phyloP scores from a whole-genome alignment of 257 asterid genomes.

The Marsdenia floribunda region DNA sequence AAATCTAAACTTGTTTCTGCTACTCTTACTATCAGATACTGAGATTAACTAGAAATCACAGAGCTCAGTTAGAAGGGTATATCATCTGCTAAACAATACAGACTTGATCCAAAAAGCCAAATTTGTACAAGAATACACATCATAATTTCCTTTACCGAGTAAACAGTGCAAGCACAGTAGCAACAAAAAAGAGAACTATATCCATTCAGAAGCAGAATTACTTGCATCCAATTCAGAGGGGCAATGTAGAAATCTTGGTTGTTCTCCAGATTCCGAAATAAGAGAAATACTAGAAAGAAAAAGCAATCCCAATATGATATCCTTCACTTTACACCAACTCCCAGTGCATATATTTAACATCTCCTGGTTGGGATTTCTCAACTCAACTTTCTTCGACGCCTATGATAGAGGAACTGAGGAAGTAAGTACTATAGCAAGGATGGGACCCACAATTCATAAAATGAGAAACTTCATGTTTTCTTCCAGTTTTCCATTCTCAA shows the following conservation, averaged over 20 bases:
- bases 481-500: not conserved
- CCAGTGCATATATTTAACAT: not conserved
- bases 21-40: not conserved
- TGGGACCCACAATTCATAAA: not conserved
- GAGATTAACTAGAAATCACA: not conserved
- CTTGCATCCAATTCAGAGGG: not conserved
- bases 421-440: not conserved
- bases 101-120: not conserved
- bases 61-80: not conserved
- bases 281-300: not conserved
- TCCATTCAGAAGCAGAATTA: not conserved
- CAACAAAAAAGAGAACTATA: too few relatives aligned
- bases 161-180: not conserved
- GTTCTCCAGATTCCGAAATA: not conserved
- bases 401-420: not conserved
- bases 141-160: not conserved
- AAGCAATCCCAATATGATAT: not conserved
- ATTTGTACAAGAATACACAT: not conserved
- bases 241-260: not conserved
- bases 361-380: not conserved
- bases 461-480: not conserved
- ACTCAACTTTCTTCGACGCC: not conserved
- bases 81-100: not conserved
- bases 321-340: not conserved
- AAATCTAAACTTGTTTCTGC: not conserved